phyloP scores from a whole-genome alignment of 2,329 filamentous ascomycete genomes.

The Venturia nashicola region DNA sequence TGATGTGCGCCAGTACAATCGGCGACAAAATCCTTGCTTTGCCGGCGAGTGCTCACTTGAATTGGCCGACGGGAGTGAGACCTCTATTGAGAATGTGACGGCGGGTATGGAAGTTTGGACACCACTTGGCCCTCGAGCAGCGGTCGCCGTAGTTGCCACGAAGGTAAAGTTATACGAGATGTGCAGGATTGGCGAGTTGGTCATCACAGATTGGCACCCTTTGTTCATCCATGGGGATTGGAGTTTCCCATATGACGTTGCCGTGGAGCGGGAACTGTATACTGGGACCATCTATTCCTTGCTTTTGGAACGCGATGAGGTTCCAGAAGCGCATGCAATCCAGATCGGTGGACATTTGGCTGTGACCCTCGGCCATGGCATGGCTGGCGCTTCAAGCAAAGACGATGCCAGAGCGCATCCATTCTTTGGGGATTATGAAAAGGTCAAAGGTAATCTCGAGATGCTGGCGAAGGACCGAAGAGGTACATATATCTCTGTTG shows the following conservation, averaged over 20 bases:
- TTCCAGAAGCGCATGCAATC: constrained; percentile 39
- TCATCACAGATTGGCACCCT: constrained; percentile 51
- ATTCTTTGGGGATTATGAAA: constrained; percentile 42
- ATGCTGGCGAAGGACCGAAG: not conserved
- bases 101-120: constrained; percentile 33
- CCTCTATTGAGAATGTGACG: constrained; percentile 33
- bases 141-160: constrained; percentile 41
- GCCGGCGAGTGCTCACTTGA: constrained; percentile 35
- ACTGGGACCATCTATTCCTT: constrained; percentile 46
- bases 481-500: not conserved
- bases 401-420: constrained; percentile 36
- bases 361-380: constrained; percentile 47
- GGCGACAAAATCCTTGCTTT: constrained; percentile 37
- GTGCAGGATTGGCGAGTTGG: constrained; percentile 34
- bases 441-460: constrained; percentile 1
- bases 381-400: constrained; percentile 19
- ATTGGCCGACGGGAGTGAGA: constrained; percentile 29
- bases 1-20: constrained; percentile 35
- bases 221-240: constrained; percentile 31
- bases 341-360: constrained; percentile 32
- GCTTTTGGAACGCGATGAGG: constrained; percentile 35
- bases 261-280: constrained; percentile 25
- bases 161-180: constrained; percentile 28
- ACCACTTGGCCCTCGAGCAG: constrained; percentile 35
- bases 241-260: constrained; percentile 34